Evolutionary conservation across 306 rosid species (phyloP), one percentile per base, ranked within the genome.

Genomic region (Prunus davidiana): DNA sequence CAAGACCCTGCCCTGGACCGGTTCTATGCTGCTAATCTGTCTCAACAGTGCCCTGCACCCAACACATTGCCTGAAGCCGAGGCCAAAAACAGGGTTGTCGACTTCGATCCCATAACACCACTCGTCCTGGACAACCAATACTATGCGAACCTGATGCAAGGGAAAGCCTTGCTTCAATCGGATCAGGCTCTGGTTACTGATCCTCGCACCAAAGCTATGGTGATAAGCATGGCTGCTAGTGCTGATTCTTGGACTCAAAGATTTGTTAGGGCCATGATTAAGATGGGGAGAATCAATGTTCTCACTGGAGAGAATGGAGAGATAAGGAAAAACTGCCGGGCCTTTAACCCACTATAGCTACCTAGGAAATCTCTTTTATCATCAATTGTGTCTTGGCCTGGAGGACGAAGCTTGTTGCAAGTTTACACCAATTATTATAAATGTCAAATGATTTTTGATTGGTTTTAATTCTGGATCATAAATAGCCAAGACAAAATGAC

Each of bases 291-390:
- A n/a, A 0, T 75, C 12, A 51, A 84, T 30, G 95, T 89, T 16
- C 68, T 84, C n/a, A 85, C 88, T 0, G 87, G 85, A n/a, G 34
- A 15, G 0, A 13, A 67, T 5, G 98, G 97, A 14, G 84, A 89
- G 76, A 79, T 89, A 12, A 82, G 98, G 82, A 88, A 63, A 60
- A 80, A 60, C 61, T 93, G 98, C 43, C 86, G 92, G 73, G 67
- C 80, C 13, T 50, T 73, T 52, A 89, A 85, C 34, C 67, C 8
- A 56, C 57, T 20, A 28, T 20, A 57, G 24, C 14, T 20, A 15
- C 4, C 30, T 20, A 61, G 8, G 38, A 13, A 8, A 28, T 24
- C 19, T 12, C 2, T 16, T 63, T 63, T 34, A 9, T 18, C 24
- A 30, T 34, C 69, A 18, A 9, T 6, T 30, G 49, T 64, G 69